Percentiles rank a stretch among this genome's conserved stretches.
Evolutionary conservation across 345 rosid species (phyloP).

Genomic region (Eutrema yunnanense): DNA sequence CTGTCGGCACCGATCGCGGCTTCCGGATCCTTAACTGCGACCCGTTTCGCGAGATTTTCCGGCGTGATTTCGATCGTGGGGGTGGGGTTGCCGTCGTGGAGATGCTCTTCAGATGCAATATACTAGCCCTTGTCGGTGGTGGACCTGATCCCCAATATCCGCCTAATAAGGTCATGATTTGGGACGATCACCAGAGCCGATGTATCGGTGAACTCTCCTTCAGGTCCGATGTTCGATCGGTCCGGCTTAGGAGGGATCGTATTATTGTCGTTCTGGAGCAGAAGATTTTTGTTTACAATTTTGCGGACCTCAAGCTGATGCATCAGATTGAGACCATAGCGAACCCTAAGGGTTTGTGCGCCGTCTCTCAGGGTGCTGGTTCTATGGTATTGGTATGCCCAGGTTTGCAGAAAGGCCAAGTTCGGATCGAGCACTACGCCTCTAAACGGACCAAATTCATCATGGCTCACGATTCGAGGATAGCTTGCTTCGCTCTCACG

Average conservation of each 20-base stretch:
- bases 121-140: constrained; percentile 89
- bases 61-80: constrained; percentile 78
- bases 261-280: constrained; percentile 75
- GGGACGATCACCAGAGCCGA: constrained; percentile 90
- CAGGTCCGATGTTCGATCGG: constrained; percentile 79
- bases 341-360: constrained; percentile 88
- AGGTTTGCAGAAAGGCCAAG: constrained; percentile 87
- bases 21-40: constrained; percentile 91
- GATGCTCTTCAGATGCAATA: constrained; percentile 91
- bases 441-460: constrained; percentile 82
- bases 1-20: constrained; percentile 84
- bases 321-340: constrained; percentile 89
- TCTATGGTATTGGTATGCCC: constrained; percentile 82
- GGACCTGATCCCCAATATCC: constrained; percentile 85
- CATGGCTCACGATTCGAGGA: constrained; percentile 94
- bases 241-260: constrained; percentile 72
- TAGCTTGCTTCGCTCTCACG: constrained; percentile 75
- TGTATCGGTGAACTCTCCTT: constrained; percentile 88
- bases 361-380: constrained; percentile 72
- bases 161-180: constrained; percentile 81
- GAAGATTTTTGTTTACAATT: constrained; percentile 82
- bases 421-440: constrained; percentile 82
- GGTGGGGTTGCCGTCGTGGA: constrained; percentile 74
- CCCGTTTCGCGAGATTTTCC: constrained; percentile 88
- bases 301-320: constrained; percentile 72